Evolutionary conservation across 306 rosid species (phyloP).

Genomic region (Vigna mungo): DNA sequence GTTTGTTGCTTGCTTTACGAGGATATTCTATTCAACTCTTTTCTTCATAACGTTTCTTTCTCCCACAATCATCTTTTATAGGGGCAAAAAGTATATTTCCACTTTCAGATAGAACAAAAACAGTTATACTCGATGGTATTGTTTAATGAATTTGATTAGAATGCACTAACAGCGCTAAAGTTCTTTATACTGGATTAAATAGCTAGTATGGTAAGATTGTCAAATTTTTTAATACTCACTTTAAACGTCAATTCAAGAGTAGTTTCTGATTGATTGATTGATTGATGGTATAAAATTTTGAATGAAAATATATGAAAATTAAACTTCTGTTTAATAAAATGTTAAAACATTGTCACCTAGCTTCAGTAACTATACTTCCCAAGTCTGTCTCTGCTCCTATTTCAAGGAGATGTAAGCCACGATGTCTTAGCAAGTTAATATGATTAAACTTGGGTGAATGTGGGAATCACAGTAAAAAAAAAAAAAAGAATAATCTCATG

Average conservation of each 20-base stretch:
- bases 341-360: not conserved
- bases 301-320: not conserved
- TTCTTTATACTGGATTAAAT: not conserved
- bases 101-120: not conserved
- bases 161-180: not conserved
- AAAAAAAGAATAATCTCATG: not conserved
- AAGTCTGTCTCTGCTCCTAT: slow-evolving; percentile 2
- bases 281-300: not conserved
- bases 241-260: not conserved
- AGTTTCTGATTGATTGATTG: not conserved
- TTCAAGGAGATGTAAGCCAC: slow-evolving; percentile 24
- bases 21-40: slow-evolving; percentile 15
- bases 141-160: not conserved
- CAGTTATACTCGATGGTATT: not conserved
- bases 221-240: not conserved
- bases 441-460: not conserved
- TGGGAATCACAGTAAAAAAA: not conserved
- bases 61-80: not conserved
- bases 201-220: not conserved
- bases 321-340: not conserved
- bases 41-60: not conserved
- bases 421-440: slow-evolving; percentile 22
- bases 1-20: not conserved
- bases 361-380: slow-evolving; percentile 12
- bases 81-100: not conserved